Conservation (phyloP, 352 stramenopile genomes). For the Phytopythium chamaehyphon region DNA sequence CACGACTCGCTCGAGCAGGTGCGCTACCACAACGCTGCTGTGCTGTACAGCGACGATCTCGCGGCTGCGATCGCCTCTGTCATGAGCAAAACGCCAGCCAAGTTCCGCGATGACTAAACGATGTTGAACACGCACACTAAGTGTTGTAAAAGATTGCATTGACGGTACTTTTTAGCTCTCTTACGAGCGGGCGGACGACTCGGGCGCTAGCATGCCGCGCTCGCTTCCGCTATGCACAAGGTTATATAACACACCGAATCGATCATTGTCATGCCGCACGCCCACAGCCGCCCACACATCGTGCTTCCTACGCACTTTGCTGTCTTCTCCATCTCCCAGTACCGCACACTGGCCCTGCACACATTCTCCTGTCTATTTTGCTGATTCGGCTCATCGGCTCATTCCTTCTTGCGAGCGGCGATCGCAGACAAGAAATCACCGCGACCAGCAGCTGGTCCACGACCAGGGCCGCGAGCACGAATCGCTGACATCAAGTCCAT, state of each 20-base stretch:
- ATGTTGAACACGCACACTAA: neutral
- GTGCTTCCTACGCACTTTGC: too few relatives aligned
- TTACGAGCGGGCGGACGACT: too few relatives aligned
- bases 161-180: neutral
- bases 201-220: too few relatives aligned
- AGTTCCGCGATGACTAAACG: constrained; percentile 64
- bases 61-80: constrained; percentile 61
- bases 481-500: constrained; percentile 57
- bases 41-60: constrained; percentile 86
- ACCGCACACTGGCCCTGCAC: neutral
- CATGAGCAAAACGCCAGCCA: constrained; percentile 63
- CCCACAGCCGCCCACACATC: too few relatives aligned
- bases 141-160: constrained; percentile 3
- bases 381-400: constrained; percentile 9
- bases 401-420: constrained; percentile 60
- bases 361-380: constrained; percentile 2
- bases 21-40: constrained; percentile 78
- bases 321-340: constrained; percentile 1
- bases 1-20: constrained; percentile 72
- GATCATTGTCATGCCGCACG: neutral
- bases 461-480: constrained; percentile 30
- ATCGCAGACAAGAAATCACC: constrained; percentile 59
- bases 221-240: neutral
- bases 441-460: constrained; percentile 20
- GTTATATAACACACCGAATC: constrained; percentile 3